A percentile compares a stretch with the other conserved stretches of the same genome.
Evolutionary conservation across 345 rosid species (phyloP).

Genomic region (Citrus inodora): DNA sequence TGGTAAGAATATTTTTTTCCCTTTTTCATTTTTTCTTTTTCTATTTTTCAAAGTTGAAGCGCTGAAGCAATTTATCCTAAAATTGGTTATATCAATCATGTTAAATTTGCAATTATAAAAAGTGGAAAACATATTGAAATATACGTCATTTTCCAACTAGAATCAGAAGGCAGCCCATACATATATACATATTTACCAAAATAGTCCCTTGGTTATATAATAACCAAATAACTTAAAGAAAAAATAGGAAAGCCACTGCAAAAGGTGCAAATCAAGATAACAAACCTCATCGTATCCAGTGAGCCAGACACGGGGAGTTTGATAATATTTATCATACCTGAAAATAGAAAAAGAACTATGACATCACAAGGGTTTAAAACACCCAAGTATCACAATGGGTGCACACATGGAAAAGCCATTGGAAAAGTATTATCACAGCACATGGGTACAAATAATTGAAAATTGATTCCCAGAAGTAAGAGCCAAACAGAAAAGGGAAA

Average conservation of each 20-base stretch:
- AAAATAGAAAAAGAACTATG: slow-evolving; percentile 13
- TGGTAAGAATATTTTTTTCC: background rate
- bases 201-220: background rate
- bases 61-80: background rate
- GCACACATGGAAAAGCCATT: background rate
- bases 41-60: background rate
- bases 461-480: background rate
- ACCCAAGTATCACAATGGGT: background rate
- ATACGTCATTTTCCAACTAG: background rate
- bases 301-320: slow-evolving; percentile 94
- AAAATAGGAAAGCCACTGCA: background rate
- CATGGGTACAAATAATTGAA: background rate
- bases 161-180: background rate
- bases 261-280: background rate
- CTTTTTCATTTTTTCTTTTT: background rate
- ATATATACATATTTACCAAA: background rate
- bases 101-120: background rate
- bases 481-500: background rate
- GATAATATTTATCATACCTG: slow-evolving; percentile 91
- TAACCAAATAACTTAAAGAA: background rate
- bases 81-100: background rate
- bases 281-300: slow-evolving; percentile 92
- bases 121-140: background rate
- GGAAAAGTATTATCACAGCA: background rate
- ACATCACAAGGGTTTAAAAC: slow-evolving; percentile 6